Evolutionary conservation across 2,329 filamentous ascomycete genomes (phyloP).

Genomic region (Nigrospora oryzae): DNA sequence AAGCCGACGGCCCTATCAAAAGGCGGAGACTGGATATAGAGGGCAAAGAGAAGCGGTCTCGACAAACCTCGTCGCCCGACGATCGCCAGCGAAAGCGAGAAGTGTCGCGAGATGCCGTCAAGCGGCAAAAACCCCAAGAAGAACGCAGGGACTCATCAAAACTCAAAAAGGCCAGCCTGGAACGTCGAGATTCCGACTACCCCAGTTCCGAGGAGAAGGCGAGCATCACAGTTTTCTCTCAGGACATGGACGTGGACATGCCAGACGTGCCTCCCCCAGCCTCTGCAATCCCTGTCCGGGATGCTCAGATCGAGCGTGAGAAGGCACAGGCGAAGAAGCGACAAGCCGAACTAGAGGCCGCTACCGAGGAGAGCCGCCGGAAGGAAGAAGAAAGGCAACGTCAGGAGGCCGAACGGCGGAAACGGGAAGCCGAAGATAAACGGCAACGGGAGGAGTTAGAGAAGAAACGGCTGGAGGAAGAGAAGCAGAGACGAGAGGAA

Average conservation of each 20-base stretch:
- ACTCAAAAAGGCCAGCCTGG: conserved; percentile 28
- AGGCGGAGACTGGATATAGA: conserved; percentile 49
- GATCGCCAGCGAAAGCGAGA: conserved; percentile 34
- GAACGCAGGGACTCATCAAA: conserved; percentile 28
- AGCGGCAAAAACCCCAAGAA: conserved; percentile 23
- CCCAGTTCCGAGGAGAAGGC: conserved; percentile 32
- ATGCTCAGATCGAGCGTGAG: conserved; percentile 23
- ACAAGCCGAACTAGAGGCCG: conserved; percentile 22
- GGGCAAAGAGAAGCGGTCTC: conserved; percentile 37
- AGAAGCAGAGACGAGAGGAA: conserved; percentile 20
- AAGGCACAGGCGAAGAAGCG: conserved; percentile 26
- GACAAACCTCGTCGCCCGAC: conserved; percentile 35
- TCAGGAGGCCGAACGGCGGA: conserved; percentile 14
- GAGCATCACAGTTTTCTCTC: conserved; percentile 48
- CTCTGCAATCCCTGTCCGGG: conserved; percentile 14
- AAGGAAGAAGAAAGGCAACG: conserved; percentile 21
- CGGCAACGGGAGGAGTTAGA: conserved; percentile 28
- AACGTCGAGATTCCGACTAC: conserved; percentile 32
- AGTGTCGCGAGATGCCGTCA: conserved; percentile 30
- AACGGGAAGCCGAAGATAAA: conserved; percentile 21
- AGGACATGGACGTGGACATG: conserved; percentile 50
- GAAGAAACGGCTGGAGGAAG: conserved; percentile 14
- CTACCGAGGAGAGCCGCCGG: conserved; percentile 16
- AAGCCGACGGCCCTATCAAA: conserved; percentile 42
- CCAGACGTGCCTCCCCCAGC: conserved; percentile 30